A percentile compares a stretch with the other conserved stretches of the same genome.
These are phyloP conservation scores for Allomyces macrogynus DNA, from an alignment of 192 early-diverging fungal species.

Conservation along the genomic window DNA sequence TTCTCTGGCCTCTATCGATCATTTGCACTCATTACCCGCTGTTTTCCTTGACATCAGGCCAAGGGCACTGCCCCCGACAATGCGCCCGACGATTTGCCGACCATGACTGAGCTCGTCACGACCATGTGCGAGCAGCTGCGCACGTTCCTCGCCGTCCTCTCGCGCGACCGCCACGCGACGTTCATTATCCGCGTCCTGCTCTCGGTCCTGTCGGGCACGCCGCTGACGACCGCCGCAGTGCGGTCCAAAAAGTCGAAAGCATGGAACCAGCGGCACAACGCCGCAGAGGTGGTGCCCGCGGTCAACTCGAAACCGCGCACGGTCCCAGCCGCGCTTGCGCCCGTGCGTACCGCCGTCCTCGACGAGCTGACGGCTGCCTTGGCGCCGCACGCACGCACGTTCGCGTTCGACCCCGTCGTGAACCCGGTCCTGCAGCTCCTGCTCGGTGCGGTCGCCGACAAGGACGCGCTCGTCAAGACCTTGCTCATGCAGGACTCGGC, in stretches of 20 bases:
- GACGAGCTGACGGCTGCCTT: slow-evolving; percentile 22
- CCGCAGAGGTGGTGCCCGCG: background rate
- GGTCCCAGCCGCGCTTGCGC: slow-evolving; percentile 43
- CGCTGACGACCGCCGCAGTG: slow-evolving; percentile 20
- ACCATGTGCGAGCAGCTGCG: slow-evolving; percentile 31
- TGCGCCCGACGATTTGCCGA: slow-evolving; percentile 31
- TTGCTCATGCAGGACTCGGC: slow-evolving; percentile 3
- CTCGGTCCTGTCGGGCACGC: slow-evolving; percentile 41
- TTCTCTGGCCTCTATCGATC: background rate
- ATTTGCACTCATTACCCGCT: background rate
- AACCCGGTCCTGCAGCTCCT: slow-evolving; percentile 58
- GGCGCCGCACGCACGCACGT: slow-evolving; percentile 28
- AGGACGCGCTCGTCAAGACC: slow-evolving; percentile 6
- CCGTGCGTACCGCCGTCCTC: slow-evolving; percentile 30
- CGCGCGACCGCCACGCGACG: slow-evolving; percentile 52
- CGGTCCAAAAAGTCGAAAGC: slow-evolving; percentile 33
- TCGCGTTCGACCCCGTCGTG: slow-evolving; percentile 44
- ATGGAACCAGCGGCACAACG: background rate
- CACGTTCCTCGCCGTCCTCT: slow-evolving; percentile 30
- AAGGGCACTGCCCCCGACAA: background rate
- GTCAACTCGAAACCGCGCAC: slow-evolving; percentile 9
- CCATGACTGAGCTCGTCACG: slow-evolving; percentile 41
- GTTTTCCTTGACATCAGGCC: background rate
- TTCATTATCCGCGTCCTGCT: slow-evolving; percentile 53
- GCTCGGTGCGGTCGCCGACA: slow-evolving; percentile 10